A percentile compares a stretch with the other conserved stretches of the same genome.
Conservation (phyloP, 2,329 filamentous ascomycete genomes). For the Microsporum canis region DNA sequence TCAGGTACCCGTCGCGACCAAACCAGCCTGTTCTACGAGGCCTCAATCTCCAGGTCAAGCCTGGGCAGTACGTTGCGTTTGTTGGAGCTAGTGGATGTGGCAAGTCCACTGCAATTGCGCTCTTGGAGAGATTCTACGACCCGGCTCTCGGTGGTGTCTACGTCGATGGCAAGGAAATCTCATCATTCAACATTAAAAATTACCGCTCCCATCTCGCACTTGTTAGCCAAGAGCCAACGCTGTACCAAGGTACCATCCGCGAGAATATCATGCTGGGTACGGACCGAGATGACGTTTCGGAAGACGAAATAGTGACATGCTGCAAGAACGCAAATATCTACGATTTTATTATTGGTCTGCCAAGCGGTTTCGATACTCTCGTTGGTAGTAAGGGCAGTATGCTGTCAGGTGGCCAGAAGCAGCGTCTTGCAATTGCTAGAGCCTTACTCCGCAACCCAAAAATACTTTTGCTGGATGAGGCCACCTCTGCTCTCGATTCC, state of each 20-base stretch:
- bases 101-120: constrained; percentile 82
- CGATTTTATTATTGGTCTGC: constrained; percentile 51
- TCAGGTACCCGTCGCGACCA: constrained; percentile 81
- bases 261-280: constrained; percentile 83
- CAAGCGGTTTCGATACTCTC: not conserved
- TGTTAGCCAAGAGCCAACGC: constrained; percentile 83
- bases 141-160: constrained; percentile 66
- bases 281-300: constrained; percentile 53
- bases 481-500: not conserved
- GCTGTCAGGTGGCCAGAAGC: not conserved
- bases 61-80: constrained; percentile 50
- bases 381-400: not conserved
- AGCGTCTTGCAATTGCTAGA: not conserved
- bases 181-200: constrained; percentile 65
- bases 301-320: constrained; percentile 61
- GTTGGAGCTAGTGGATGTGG: constrained; percentile 88
- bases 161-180: constrained; percentile 77
- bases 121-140: constrained; percentile 91
- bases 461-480: not conserved
- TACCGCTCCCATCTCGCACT: constrained; percentile 76
- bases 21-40: constrained; percentile 82
- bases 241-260: constrained; percentile 82
- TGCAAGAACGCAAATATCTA: constrained; percentile 88
- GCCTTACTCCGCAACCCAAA: not conserved
- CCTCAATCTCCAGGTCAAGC: constrained; percentile 46